Base-by-base conservation (phyloP, 2,329 filamentous ascomycete species). In the Lachnellula suecica region DNA sequence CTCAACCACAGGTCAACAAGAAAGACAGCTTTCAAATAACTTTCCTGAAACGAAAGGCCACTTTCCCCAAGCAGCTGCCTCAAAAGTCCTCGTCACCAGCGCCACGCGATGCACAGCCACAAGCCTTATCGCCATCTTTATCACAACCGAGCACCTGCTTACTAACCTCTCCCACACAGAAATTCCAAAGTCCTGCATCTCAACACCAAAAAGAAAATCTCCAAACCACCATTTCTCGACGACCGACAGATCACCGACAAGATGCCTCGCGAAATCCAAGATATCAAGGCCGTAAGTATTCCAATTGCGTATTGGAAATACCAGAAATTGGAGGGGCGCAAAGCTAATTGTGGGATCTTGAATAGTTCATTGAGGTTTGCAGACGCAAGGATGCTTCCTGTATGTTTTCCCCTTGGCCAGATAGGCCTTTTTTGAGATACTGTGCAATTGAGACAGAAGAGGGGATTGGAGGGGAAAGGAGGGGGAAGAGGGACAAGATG, bases 291-390 rank as follows among this genome's bases (percentile, higher is more conserved):
- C 79, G 83, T 87, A 71, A 56, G 74, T 63, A 19, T 61, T 45
- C 44, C 17, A 38, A 22, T 49, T 46, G 23, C 10, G 13, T 34
- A n/a, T 17, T 25, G 24, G 23, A 40, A 19, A 43, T 17, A 35
- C 7, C 5, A 15, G 19, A 37, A 31, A 19, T 4, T 6, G 34
- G 31, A 10, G n/a, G 19, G 42, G 45, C 19, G 34, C 4, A 29
- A 51, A 22, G 34, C 51, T 58, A 49, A 59, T 49, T 17, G 37
- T 34, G 11, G n/a, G 23, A 13, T 40, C 42, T 43, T 43, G 4
- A 38, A 51, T 76, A 96, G 85, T 99, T 99, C 90, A 96, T 99
- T 78, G 94, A 97, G 88, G 96, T 99, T 85, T 96, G 90, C 87
- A 89, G 93, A 79, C 89, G 94, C 77, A 96, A 96, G 84, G 95